phyloP scores from a whole-genome alignment of 2,329 filamentous ascomycete genomes.

The Aspergillus fumigatiaffinis region DNA sequence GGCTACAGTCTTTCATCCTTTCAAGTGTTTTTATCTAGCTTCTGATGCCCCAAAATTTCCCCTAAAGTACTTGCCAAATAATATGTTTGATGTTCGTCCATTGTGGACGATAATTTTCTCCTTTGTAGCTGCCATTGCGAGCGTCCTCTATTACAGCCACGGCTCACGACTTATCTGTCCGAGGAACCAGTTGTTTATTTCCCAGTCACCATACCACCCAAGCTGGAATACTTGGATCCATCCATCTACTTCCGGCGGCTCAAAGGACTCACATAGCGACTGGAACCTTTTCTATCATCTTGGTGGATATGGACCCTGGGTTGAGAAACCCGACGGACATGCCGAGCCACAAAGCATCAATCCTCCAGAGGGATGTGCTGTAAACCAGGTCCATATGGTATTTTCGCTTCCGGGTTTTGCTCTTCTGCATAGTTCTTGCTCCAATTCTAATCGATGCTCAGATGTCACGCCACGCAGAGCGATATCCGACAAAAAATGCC shows the following conservation, averaged over 20 bases:
- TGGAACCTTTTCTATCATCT: slow-evolving; percentile 53
- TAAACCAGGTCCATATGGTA: slow-evolving; percentile 60
- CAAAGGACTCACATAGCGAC: slow-evolving; percentile 11
- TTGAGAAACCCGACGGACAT: slow-evolving; percentile 45
- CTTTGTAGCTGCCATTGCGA: slow-evolving; percentile 8
- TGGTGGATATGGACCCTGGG: slow-evolving; percentile 55
- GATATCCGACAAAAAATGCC: slow-evolving; percentile 52
- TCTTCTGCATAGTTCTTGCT: neutral
- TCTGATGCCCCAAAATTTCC: neutral
- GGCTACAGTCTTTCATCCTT: neutral
- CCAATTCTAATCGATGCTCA: slow-evolving; percentile 16
- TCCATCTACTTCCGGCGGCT: slow-evolving; percentile 1
- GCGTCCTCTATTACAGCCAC: slow-evolving; percentile 6
- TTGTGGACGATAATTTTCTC: slow-evolving; percentile 2
- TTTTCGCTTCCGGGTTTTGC: neutral
- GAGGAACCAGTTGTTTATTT: neutral
- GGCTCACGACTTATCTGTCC: neutral
- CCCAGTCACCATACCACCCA: slow-evolving; percentile 7
- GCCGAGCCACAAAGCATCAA: slow-evolving; percentile 33
- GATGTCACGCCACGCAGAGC: slow-evolving; percentile 56
- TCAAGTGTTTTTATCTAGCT: no score
- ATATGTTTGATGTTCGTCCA: slow-evolving; percentile 4
- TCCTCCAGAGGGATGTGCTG: slow-evolving; percentile 46
- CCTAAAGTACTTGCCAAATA: neutral
- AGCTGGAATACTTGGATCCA: slow-evolving; percentile 22